These are phyloP conservation scores for Knoxdaviesia capensis DNA, from an alignment of 2,329 filamentous ascomycete species.

Conservation along the genomic window DNA sequence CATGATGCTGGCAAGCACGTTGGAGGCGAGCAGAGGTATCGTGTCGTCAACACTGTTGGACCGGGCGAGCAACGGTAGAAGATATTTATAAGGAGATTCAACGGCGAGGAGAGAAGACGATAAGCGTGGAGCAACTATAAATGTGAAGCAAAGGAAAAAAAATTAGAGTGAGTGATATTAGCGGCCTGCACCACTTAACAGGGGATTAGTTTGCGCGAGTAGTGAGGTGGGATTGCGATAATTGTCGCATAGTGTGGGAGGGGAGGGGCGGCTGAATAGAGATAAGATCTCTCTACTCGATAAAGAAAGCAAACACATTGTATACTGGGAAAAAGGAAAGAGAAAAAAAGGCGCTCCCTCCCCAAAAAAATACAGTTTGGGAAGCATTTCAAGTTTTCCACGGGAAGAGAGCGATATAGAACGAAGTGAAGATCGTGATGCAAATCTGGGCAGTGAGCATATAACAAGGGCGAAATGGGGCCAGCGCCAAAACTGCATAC, in stretches of 20 bases:
- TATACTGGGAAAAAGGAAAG: not conserved
- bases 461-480: no score
- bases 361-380: no score
- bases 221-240: no score
- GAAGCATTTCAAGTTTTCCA: no score
- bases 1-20: conserved; percentile 66
- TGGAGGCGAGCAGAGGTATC: conserved; percentile 76
- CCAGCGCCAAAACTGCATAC: conserved; percentile 25
- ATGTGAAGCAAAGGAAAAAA: not conserved
- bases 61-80: conserved; percentile 67
- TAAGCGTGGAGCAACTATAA: conserved; percentile 57
- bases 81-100: conserved; percentile 59
- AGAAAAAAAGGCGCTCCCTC: not conserved
- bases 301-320: not conserved
- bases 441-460: no score
- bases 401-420: no score
- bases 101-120: conserved; percentile 57
- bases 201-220: no score
- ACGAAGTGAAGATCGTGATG: no score
- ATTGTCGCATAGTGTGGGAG: not conserved
- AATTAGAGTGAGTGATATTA: no score
- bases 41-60: conserved; percentile 56
- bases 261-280: not conserved
- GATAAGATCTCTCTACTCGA: not conserved
- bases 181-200: no score